phyloP scores from a whole-genome alignment of 129 eudicot genomes.

The Tagetes erecta region DNA sequence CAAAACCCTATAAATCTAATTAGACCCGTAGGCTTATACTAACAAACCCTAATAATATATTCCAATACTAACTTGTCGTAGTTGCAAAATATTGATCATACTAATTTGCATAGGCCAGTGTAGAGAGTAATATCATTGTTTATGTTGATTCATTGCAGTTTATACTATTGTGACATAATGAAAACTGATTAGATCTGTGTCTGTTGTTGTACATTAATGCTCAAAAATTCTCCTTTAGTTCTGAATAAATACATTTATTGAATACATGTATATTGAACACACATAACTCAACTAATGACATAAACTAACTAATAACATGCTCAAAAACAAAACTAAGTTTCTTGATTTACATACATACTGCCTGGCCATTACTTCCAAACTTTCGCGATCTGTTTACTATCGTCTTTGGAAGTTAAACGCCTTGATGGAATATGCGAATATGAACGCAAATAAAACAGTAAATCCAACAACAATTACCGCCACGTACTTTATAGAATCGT shows the following conservation, averaged over 20 bases:
- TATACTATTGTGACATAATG: not conserved
- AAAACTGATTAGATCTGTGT: conserved; percentile 4
- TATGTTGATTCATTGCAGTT: not conserved
- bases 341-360: conserved; percentile 30
- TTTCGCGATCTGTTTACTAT: conserved; percentile 32
- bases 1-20: no score
- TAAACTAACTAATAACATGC: conserved; percentile 27
- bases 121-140: not conserved
- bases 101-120: not conserved
- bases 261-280: conserved; percentile 14
- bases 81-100: no score
- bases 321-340: conserved; percentile 22
- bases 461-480: conserved; percentile 58
- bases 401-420: conserved; percentile 88
- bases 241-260: conserved; percentile 28
- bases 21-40: no score
- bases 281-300: conserved; percentile 22
- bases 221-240: conserved; percentile 37
- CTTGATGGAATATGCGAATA: conserved; percentile 78
- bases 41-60: no score
- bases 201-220: conserved; percentile 7
- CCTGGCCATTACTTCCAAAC: conserved; percentile 21
- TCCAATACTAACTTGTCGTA: no score
- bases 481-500: conserved; percentile 65
- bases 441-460: conserved; percentile 64